Evolutionary conservation across 306 rosid genomes (phyloP).

Genomic region (cucumber (Cucumis sativus)): DNA sequence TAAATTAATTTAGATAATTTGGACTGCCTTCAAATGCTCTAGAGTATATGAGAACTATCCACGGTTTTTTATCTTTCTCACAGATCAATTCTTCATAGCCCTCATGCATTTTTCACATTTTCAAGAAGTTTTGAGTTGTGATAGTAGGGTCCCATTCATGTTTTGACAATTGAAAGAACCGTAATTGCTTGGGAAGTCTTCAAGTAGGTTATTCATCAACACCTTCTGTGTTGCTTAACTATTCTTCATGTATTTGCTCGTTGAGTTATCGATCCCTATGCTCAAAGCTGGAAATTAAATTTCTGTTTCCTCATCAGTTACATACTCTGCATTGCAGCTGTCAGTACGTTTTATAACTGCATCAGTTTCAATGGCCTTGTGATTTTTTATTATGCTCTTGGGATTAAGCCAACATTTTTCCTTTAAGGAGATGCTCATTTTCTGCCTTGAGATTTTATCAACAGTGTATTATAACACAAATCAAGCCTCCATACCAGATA

Average conservation of each 20-base stretch:
- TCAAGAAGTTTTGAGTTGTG: no score
- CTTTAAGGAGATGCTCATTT: background rate
- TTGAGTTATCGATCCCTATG: background rate
- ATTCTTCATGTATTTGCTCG: background rate
- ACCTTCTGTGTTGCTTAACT: background rate
- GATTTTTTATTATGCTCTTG: background rate
- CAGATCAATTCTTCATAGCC: background rate
- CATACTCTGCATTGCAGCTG: background rate
- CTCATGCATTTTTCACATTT: background rate
- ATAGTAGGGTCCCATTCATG: background rate
- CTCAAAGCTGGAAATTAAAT: background rate
- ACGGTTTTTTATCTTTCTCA: background rate
- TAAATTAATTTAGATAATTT: background rate
- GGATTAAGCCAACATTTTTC: background rate
- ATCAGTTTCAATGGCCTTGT: background rate
- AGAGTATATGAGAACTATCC: background rate
- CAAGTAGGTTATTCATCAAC: background rate
- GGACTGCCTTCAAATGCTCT: background rate
- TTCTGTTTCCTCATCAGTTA: background rate
- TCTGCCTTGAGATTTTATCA: background rate
- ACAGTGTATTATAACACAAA: background rate
- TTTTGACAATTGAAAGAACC: background rate
- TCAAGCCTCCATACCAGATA: background rate
- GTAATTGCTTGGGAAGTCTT: background rate
- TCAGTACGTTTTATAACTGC: background rate